phyloP scores from a whole-genome alignment of 345 rosid genomes.

The Gossypium australe region DNA sequence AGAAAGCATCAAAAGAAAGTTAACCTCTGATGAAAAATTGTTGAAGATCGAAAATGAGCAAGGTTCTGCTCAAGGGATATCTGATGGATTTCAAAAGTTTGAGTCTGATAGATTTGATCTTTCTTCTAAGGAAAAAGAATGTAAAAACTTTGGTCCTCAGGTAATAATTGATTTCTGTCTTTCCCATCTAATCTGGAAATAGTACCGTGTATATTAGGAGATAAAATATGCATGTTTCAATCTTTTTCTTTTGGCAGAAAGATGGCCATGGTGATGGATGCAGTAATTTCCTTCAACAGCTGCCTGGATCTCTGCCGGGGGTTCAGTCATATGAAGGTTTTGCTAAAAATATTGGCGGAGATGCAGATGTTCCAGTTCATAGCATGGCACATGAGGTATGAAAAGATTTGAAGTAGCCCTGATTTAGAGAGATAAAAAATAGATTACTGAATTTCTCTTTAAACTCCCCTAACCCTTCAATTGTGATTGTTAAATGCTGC shows the following conservation, averaged over 20 bases:
- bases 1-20: constrained; percentile 21
- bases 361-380: constrained; percentile 14
- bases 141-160: constrained; percentile 22
- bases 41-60: constrained; percentile 14
- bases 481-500: constrained; percentile 10
- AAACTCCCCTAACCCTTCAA: not conserved
- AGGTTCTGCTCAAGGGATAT: constrained; percentile 5
- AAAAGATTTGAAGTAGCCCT: not conserved
- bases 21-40: constrained; percentile 2
- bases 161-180: constrained; percentile 18
- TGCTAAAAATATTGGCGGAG: constrained; percentile 15
- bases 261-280: constrained; percentile 6
- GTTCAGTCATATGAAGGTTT: constrained; percentile 20
- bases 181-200: not conserved
- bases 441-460: not conserved
- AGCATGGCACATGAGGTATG: constrained; percentile 32
- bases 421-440: not conserved
- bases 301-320: constrained; percentile 13
- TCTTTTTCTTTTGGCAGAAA: constrained; percentile 11
- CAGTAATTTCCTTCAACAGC: constrained; percentile 11
- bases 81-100: constrained; percentile 15
- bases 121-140: constrained; percentile 24
- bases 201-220: not conserved
- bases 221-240: not conserved
- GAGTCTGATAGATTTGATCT: constrained; percentile 21